Percentiles rank a stretch among this genome's conserved stretches.
These are phyloP conservation scores for Ceratonia siliqua DNA, from an alignment of 306 rosid species.

Conservation along the genomic window DNA sequence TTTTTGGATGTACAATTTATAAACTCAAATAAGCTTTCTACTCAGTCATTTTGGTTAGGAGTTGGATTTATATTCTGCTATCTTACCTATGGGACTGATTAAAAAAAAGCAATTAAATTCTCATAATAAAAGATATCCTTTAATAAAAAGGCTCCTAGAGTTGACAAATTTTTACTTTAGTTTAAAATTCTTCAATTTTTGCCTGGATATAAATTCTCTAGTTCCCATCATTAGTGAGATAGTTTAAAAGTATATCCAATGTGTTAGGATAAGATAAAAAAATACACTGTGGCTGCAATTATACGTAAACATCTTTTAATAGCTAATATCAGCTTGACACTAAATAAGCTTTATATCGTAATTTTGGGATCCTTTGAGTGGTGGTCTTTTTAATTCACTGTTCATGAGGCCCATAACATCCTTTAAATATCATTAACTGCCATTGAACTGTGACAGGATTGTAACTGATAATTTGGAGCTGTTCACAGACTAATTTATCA, in stretches of 20 bases:
- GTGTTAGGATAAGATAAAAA: not conserved
- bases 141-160: not conserved
- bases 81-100: not conserved
- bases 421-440: not conserved
- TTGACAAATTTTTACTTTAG: not conserved
- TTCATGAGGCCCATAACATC: not conserved
- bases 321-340: not conserved
- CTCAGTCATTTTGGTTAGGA: not conserved
- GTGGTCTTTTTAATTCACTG: not conserved
- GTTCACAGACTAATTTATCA: not conserved
- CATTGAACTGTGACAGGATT: not conserved
- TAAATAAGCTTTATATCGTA: not conserved
- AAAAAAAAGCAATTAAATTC: no score
- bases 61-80: not conserved
- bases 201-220: not conserved
- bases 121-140: not conserved
- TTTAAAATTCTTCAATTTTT: not conserved
- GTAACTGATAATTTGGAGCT: not conserved
- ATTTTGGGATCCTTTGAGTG: not conserved
- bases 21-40: not conserved
- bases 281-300: not conserved
- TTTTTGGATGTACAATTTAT: slow-evolving; percentile 11
- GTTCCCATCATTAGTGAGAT: no score
- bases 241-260: not conserved
- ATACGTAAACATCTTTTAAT: not conserved